phyloP scores from a whole-genome alignment of 768 basidiomycete genomes.

The Tulasnella sp. region DNA sequence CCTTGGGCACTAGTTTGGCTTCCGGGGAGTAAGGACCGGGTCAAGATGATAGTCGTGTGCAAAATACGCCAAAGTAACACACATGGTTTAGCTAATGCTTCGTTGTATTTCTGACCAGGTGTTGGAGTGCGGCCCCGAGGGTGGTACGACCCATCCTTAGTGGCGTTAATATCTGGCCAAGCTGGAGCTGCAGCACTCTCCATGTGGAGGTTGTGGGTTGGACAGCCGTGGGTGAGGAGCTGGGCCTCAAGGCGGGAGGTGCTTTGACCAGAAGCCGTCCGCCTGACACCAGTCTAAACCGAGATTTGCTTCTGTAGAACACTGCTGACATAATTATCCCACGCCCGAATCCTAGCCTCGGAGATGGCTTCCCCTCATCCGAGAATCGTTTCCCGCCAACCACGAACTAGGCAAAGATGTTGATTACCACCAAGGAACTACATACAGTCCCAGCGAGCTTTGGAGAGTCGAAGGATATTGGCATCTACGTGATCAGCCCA shows the following conservation, averaged over 20 bases:
- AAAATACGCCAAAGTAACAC: neutral
- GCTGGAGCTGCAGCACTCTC: constrained; percentile 1
- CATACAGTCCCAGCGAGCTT: constrained; percentile 76
- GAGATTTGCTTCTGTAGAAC: neutral
- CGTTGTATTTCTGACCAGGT: neutral
- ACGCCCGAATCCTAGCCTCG: neutral
- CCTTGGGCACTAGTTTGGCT: constrained; percentile 1
- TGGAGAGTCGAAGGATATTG: constrained; percentile 56
- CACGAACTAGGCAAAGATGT: constrained; percentile 53
- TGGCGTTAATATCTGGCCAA: constrained; percentile 18
- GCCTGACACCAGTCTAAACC: constrained; percentile 10
- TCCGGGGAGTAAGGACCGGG: neutral
- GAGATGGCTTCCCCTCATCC: constrained; percentile 2
- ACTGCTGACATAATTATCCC: neutral
- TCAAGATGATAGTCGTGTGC: neutral
- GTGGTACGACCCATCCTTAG: constrained; percentile 3
- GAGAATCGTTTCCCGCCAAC: neutral
- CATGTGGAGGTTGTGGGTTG: constrained; percentile 24
- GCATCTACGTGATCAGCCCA: constrained; percentile 84
- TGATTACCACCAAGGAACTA: constrained; percentile 71
- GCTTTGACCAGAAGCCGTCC: neutral
- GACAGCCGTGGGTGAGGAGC: constrained; percentile 6
- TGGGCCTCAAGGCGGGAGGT: constrained; percentile 16
- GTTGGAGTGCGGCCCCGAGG: neutral
- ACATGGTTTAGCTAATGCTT: neutral